Evolutionary conservation across 192 early-diverging fungal species (phyloP).

Genomic region (Coemansia sp.): DNA sequence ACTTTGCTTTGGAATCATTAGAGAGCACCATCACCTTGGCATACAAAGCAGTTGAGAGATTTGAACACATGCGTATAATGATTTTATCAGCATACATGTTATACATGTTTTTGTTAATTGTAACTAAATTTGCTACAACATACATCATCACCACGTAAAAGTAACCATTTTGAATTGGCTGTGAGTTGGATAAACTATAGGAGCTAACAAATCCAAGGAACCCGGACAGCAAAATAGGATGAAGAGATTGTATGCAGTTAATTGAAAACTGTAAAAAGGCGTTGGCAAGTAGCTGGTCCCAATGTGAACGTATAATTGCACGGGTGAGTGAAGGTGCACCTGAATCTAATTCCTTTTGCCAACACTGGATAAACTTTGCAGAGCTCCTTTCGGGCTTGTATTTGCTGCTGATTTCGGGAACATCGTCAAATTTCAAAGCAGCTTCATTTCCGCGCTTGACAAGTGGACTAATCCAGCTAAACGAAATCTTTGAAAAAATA

Average conservation of each 20-base stretch:
- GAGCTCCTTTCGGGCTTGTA: slow-evolving; percentile 66
- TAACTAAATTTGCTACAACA: slow-evolving; percentile 69
- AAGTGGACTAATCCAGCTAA: slow-evolving; percentile 85
- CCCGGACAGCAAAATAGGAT: slow-evolving; percentile 74
- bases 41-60: slow-evolving; percentile 84
- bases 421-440: slow-evolving; percentile 72
- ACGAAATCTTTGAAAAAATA: slow-evolving; percentile 76
- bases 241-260: slow-evolving; percentile 76
- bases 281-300: slow-evolving; percentile 65
- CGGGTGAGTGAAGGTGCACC: slow-evolving; percentile 62
- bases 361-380: slow-evolving; percentile 65
- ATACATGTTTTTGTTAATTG: slow-evolving; percentile 82
- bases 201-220: slow-evolving; percentile 68
- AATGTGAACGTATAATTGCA: slow-evolving; percentile 64
- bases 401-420: slow-evolving; percentile 65
- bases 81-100: no score
- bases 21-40: slow-evolving; percentile 80
- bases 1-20: slow-evolving; percentile 73
- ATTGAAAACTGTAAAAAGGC: slow-evolving; percentile 75
- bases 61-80: slow-evolving; percentile 70
- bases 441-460: slow-evolving; percentile 74
- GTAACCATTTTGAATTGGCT: slow-evolving; percentile 73
- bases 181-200: slow-evolving; percentile 54
- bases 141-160: slow-evolving; percentile 84
- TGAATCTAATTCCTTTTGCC: slow-evolving; percentile 68